Evolutionary conservation across 2,329 filamentous ascomycete genomes (phyloP), one percentile per base, ranked within the genome.

Genomic region (Fusarium sp.): DNA sequence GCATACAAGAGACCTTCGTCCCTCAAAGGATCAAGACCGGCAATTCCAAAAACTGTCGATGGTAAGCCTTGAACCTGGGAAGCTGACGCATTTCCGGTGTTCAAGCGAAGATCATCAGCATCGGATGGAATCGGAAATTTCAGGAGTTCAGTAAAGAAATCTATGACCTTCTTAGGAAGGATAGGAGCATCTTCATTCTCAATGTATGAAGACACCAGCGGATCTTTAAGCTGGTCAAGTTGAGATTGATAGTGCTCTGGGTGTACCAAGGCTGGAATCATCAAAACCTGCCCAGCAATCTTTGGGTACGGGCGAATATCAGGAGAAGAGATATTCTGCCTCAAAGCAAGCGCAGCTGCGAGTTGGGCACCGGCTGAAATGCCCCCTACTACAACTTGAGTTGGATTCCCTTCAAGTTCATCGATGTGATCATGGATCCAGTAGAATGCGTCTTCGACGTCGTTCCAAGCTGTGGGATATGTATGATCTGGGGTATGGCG

Each of bases 401-500:
- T 21, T 2, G 21, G 4, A 5, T 59, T 48, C 5, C 64, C 69
- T 3, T 18, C 14, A 10, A 72, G 23, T 11, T 58, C 41, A 4
- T 58, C 58, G 2, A 71, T 67, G 3, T 71, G 46, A 5, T 56
- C 43, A 48, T 86, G 81, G 0, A 86, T 67, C 87, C 86, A 89
- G 15, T 80, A 75, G 23, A 87, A 84, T 0, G 82, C 82, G 51
- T 88, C 87, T 64, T 86, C 81, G 0, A 78, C 74, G 50, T 90
- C 87, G 46, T 83, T 58, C 81, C 82, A 87, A 0, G 83, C 80
- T 0, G 80, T 83, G 0, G 87, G 87, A 58, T 83, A 88, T 0
- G 56, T 65, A 61, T 81, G 74, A 54, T 88, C 82, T 0, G 86
- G 86, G 0, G 85, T 87, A 73, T 88, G 86, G 2, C 87, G 83